These are phyloP conservation scores for Pseudodiploospora longispora DNA, from an alignment of 2,329 filamentous ascomycete genomes.

Conservation along the genomic window DNA sequence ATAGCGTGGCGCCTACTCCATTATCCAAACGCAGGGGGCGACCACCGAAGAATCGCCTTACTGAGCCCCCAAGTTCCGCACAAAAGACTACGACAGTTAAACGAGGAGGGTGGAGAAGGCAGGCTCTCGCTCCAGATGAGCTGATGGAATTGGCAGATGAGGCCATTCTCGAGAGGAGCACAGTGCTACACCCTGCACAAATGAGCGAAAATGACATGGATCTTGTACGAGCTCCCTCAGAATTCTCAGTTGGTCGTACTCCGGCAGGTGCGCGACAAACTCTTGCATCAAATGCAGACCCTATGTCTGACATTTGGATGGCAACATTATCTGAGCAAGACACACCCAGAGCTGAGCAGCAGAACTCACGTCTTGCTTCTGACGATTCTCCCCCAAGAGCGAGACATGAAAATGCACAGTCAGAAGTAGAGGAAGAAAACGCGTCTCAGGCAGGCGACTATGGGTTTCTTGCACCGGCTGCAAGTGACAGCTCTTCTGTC, in stretches of 20 bases:
- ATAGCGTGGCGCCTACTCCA: constrained; percentile 22
- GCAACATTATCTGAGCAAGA: constrained; percentile 30
- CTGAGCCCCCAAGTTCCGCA: constrained; percentile 17
- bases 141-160: constrained; percentile 17
- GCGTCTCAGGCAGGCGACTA: constrained; percentile 18
- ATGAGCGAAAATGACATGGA: constrained; percentile 21
- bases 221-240: constrained; percentile 18
- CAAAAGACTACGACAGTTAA: constrained; percentile 11
- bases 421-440: constrained; percentile 6
- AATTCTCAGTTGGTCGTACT: neutral
- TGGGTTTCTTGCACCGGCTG: constrained; percentile 19
- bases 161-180: constrained; percentile 10
- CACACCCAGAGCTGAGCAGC: constrained; percentile 23
- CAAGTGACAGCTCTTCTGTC: constrained; percentile 26
- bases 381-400: neutral
- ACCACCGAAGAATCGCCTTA: constrained; percentile 18
- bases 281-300: constrained; percentile 10
- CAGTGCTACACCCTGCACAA: constrained; percentile 8
- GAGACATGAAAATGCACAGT: constrained; percentile 7
- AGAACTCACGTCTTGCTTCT: constrained; percentile 6
- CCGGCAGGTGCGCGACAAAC: neutral
- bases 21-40: constrained; percentile 21
- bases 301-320: constrained; percentile 40
- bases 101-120: constrained; percentile 13
- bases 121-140: constrained; percentile 19